Base-by-base conservation (phyloP, 805 yeast species). In the Candida takata region DNA sequence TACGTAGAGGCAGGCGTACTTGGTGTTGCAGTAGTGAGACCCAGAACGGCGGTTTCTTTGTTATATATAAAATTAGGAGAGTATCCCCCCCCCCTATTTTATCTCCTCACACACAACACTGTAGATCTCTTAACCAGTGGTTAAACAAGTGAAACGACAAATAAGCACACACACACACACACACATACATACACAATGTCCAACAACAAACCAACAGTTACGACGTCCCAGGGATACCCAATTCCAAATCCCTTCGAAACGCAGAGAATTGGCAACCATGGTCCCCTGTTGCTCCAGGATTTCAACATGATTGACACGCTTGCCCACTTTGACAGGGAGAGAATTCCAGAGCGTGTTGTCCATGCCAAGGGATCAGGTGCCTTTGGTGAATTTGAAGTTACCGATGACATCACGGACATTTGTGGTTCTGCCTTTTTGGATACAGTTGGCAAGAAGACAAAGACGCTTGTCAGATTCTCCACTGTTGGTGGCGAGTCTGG, bases 331-430 rank as follows among this genome's bases (percentile, higher is more conserved):
- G 94, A 84, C 63, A 71, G 95, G 48, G 95, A 85, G 62, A 69
- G 95, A 61, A 81, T 85, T 45, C 95, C 95, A 10, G 95, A 86
- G 65, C 72, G 95, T 62, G 95, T 85, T 38, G 95, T 86, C 24
- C 95, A 85, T 55, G 95, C 95, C 36, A 85, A 85, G 58, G 95
- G 95, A 48, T 82, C 88, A 11, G 95, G 95, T 55, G 95, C 95
- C 8, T 84, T 69, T 57, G 95, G 95, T 47, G 72, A 69, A 47
- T 86, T 86, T 57, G 94, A 83, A 60, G 88, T 81, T 35, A 85
- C 95, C 10, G 90, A 85, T 49, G 94, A 84, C 51, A 77, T 84
- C 52, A 64, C 84, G 8, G 90, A 83, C 56, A 52, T 83, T 31
- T 75, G 82, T 54, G 67, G 72, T 18, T 77, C 92, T 33, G 74